Evolutionary conservation across 2,329 filamentous ascomycete species (phyloP).

Genomic region (Cytospora leucostoma): DNA sequence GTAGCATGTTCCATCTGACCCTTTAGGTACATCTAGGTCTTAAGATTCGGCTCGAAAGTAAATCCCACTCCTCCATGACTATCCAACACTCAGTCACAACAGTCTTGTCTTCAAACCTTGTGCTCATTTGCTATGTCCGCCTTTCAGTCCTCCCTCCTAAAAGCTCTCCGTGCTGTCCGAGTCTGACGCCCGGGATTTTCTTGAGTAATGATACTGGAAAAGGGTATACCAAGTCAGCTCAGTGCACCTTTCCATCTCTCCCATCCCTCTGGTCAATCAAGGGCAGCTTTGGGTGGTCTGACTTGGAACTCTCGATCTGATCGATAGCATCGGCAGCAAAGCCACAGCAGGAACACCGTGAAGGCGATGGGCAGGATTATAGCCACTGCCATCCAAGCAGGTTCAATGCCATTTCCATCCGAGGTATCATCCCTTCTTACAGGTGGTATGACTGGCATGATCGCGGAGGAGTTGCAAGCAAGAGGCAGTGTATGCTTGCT

Average conservation of each 20-base stretch:
- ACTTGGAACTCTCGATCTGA: background rate
- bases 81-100: background rate
- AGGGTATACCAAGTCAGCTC: background rate
- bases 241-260: no score
- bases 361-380: conserved; percentile 13
- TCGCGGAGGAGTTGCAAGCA: background rate
- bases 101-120: background rate
- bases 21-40: no score
- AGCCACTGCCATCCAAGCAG: conserved; percentile 21
- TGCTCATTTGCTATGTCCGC: no score
- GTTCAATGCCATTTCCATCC: conserved; percentile 11
- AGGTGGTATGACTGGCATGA: conserved; percentile 7
- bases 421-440: conserved; percentile 6
- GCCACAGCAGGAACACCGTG: conserved; percentile 8
- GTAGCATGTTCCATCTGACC: background rate
- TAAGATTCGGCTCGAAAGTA: background rate
- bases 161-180: background rate
- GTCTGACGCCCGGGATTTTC: background rate
- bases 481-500: background rate
- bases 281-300: background rate
- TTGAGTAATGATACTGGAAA: background rate
- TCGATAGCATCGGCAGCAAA: conserved; percentile 9
- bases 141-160: background rate
- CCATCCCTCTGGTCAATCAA: rapidly evolving
- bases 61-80: background rate